Base-by-base conservation (phyloP, 768 basidiomycete species). In the Postia placenta region DNA sequence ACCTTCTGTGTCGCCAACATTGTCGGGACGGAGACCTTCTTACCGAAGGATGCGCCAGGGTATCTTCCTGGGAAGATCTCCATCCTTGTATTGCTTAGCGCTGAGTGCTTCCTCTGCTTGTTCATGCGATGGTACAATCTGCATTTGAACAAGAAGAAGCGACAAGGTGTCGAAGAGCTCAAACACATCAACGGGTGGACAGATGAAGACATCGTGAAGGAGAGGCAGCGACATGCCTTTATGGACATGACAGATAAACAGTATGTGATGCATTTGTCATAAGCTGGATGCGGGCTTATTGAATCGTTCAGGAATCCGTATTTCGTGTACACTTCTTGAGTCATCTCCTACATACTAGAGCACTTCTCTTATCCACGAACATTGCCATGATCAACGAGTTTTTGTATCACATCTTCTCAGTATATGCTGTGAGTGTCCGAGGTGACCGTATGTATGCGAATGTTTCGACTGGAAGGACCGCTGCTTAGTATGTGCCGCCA, bases 1-100 rank as follows among this genome's bases (percentile, higher is more conserved):
- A 65, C 76, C 0, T 81, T 83, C 56, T 71, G 72, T 45, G 54
- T 79, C 22, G 79, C 82, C 15, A 83, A 83, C 55, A 80, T 83
- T 30, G 70, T 81, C 47, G 84, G 84, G 3, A 73, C 79, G 0
- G 74, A 80, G 57, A 81, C 83, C 17, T 81, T 87, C 57, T 76
- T 74, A 23, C 76, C 81, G 0, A 73, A 77, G 50, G 80, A 80
- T 52, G 80, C 79, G 3, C 81, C 81, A 0, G 69, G 59, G 11
- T 86, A 86, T 60, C 74, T 81, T 22, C 81, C 80, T 0, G 84
- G 82, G 12, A 87, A 87, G 57, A 76, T 78, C 11, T 74, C 83
- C 0, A 82, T 85, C 50, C 74, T 84, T 65, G 69, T 80, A 2
- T 67, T 84, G 11, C 67, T 85, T 17, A 71, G 65, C 1, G 72